Evolutionary conservation across 768 basidiomycete species (phyloP).

Genomic region (Ephemerocybe angulata): DNA sequence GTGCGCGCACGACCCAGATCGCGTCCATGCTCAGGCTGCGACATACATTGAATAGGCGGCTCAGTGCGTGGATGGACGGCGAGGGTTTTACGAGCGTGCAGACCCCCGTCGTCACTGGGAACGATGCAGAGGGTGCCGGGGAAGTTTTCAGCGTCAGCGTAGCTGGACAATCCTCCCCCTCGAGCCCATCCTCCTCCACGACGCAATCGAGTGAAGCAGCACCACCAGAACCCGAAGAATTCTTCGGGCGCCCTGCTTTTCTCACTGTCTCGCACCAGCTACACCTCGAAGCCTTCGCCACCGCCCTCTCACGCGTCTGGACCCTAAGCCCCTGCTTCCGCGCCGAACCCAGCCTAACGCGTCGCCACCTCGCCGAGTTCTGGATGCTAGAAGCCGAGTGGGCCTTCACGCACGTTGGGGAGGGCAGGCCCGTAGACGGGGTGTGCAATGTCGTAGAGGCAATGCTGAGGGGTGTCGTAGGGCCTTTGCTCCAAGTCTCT

Average conservation of each 20-base stretch:
- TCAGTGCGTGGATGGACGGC: slow-evolving; percentile 37
- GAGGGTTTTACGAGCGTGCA: slow-evolving; percentile 77
- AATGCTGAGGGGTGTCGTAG: slow-evolving; percentile 26
- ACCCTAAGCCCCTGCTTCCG: slow-evolving; percentile 93
- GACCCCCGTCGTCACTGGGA: slow-evolving; percentile 85
- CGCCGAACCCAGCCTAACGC: slow-evolving; percentile 84
- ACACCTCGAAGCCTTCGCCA: slow-evolving; percentile 85
- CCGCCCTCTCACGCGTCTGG: slow-evolving; percentile 78
- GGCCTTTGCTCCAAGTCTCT: slow-evolving; percentile 9
- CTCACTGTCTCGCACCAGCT: slow-evolving; percentile 96
- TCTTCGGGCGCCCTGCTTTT: slow-evolving; percentile 74
- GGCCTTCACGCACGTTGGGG: slow-evolving; percentile 34
- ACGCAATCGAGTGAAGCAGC: slow-evolving; percentile 11
- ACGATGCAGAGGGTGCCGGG: slow-evolving; percentile 95
- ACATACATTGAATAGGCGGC: slow-evolving; percentile 52
- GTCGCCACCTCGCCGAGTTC: slow-evolving; percentile 93
- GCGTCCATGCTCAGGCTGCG: slow-evolving; percentile 77
- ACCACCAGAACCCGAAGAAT: slow-evolving; percentile 36
- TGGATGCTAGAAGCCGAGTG: slow-evolving; percentile 99
- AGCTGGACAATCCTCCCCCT: slow-evolving; percentile 23
- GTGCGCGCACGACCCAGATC: slow-evolving; percentile 69
- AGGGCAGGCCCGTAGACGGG: slow-evolving; percentile 37
- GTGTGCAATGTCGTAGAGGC: slow-evolving; percentile 40
- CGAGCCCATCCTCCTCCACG: slow-evolving; percentile 11
- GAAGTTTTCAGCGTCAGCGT: slow-evolving; percentile 73